Conservation (phyloP, 1,139 yeast genomes). For the Blastobotrys petasosporus region DNA sequence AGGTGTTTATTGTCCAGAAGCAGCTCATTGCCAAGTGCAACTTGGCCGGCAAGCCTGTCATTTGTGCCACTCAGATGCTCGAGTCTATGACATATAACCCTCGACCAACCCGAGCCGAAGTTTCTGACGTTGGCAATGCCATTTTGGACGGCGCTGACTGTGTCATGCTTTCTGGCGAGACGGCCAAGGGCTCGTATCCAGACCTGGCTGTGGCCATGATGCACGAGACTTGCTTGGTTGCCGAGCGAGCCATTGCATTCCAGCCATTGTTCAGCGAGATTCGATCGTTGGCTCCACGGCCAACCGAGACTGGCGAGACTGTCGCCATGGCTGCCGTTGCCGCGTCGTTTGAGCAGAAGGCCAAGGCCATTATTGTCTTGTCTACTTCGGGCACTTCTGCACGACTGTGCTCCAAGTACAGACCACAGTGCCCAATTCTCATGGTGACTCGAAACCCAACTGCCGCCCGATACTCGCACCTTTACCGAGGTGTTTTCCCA, state of each 20-base stretch:
- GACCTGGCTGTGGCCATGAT: constrained; percentile 95
- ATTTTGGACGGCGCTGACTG: constrained; percentile 99
- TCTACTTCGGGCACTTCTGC: constrained; percentile 95
- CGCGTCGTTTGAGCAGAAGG: constrained; percentile 92
- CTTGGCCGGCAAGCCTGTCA: constrained; percentile 98
- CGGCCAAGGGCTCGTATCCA: constrained; percentile 99
- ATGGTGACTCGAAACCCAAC: constrained; percentile 95
- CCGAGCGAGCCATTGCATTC: constrained; percentile 96
- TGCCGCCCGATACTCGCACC: constrained; percentile 91
- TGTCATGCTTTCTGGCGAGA: constrained; percentile 99
- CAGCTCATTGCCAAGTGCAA: constrained; percentile 98
- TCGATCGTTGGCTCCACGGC: constrained; percentile 77
- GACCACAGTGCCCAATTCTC: constrained; percentile 95
- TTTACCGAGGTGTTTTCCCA: constrained; percentile 98
- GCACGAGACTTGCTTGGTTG: constrained; percentile 96
- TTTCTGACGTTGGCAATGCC: constrained; percentile 98
- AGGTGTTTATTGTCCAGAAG: constrained; percentile 97
- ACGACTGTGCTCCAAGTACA: constrained; percentile 92
- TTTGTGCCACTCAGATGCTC: constrained; percentile 99
- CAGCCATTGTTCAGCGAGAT: constrained; percentile 81
- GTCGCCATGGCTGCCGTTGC: constrained; percentile 96
- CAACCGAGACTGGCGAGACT: constrained; percentile 93
- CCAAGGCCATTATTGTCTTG: constrained; percentile 93
- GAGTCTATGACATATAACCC: constrained; percentile 99
- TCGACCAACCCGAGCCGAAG: constrained; percentile 99